These are phyloP conservation scores for Simplicillium aogashimaense DNA, from an alignment of 2,329 filamentous ascomycete genomes.

Conservation along the genomic window DNA sequence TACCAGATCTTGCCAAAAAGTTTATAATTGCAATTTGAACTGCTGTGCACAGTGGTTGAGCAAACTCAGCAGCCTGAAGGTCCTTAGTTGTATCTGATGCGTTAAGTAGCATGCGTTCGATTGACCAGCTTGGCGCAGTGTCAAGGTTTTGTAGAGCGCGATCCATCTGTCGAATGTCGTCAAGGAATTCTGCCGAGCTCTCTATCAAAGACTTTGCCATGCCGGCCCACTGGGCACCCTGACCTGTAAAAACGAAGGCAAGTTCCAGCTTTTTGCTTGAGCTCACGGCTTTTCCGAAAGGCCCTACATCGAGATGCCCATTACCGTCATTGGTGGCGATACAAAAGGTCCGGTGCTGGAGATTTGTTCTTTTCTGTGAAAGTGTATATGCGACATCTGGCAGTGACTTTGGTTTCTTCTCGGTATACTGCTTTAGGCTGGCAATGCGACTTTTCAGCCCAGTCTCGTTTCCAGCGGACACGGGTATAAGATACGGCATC, in stretches of 20 bases:
- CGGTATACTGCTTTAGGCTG: neutral
- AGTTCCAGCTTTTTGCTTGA: neutral
- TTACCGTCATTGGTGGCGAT: neutral
- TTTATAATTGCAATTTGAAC: slow-evolving; percentile 31
- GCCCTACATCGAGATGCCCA: too few species aligned
- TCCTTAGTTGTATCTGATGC: neutral
- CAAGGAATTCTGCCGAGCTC: slow-evolving; percentile 2
- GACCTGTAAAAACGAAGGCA: slow-evolving; percentile 16
- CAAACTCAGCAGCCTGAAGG: slow-evolving; percentile 38
- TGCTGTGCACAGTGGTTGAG: slow-evolving; percentile 27
- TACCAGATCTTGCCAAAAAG: slow-evolving; percentile 19
- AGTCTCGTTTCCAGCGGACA: too few species aligned
- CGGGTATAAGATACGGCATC: too few species aligned
- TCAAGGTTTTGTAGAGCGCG: slow-evolving; percentile 1
- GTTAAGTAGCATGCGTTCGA: slow-evolving; percentile 2
- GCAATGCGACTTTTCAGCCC: neutral
- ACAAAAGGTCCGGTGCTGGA: neutral
- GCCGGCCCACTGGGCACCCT: slow-evolving; percentile 16
- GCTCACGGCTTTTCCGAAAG: too few species aligned
- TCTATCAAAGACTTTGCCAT: slow-evolving; percentile 12
- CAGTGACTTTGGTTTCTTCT: neutral
- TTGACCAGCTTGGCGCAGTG: slow-evolving; percentile 3
- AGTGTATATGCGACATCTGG: neutral
- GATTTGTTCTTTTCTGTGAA: neutral
- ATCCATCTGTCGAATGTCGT: slow-evolving; percentile 8